A percentile compares a stretch with the other conserved stretches of the same genome.
Conservation (phyloP, 345 rosid species). For the Firmiana major region DNA sequence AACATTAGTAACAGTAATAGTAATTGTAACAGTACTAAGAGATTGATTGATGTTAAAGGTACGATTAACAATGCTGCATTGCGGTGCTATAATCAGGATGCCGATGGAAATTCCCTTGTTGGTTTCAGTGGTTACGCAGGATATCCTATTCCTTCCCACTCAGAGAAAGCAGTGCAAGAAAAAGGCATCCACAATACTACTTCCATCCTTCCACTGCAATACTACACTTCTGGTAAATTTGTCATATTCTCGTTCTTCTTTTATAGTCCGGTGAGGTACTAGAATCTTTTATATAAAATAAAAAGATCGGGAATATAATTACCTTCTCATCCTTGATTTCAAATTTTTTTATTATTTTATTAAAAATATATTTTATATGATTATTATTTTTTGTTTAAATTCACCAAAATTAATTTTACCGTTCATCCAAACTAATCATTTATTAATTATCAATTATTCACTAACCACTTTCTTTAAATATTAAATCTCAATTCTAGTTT, state of each 20-base stretch:
- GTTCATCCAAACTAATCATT: no score
- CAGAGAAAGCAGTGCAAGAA: slow-evolving; percentile 13
- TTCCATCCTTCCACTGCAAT: background rate
- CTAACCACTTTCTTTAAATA: no score
- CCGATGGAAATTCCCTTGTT: slow-evolving; percentile 8
- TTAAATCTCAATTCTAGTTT: background rate
- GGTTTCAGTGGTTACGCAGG: slow-evolving; percentile 20
- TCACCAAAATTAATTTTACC: no score
- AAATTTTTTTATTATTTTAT: no score
- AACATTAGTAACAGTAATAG: background rate
- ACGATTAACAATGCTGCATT: background rate
- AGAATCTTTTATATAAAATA: no score
- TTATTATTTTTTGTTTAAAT: no score
- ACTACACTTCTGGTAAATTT: slow-evolving; percentile 2
- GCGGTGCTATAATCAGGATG: background rate
- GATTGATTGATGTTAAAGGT: slow-evolving; percentile 1
- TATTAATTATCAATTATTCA: no score
- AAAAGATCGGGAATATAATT: no score
- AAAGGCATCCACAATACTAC: background rate
- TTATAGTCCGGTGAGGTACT: no score
- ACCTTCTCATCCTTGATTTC: no score
- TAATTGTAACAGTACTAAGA: background rate
- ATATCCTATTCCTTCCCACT: slow-evolving; percentile 11
- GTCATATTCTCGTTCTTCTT: background rate
- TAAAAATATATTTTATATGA: no score